Conservation (phyloP, 2,329 filamentous ascomycete species). For the Neopestalotiopsis sp. region DNA sequence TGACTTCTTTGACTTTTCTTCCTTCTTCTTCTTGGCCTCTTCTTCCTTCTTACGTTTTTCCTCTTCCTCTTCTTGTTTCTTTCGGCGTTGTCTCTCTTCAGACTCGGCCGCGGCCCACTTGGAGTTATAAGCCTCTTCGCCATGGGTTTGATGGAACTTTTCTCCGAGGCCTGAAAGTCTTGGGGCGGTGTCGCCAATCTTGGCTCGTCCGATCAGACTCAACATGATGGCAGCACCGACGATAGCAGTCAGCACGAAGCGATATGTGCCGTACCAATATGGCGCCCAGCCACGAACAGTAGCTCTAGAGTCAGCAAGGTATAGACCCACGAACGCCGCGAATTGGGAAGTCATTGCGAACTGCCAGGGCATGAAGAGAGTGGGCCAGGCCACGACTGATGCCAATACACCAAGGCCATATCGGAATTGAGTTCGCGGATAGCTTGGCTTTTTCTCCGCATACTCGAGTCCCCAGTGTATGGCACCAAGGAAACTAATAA, state of each 20-base stretch:
- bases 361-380: slow-evolving; percentile 81
- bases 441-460: slow-evolving; percentile 67
- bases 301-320: slow-evolving; percentile 81
- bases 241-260: slow-evolving; percentile 89
- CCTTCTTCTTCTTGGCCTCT: slow-evolving; percentile 21
- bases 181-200: slow-evolving; percentile 58
- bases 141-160: slow-evolving; percentile 42
- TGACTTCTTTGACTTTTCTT: slow-evolving; percentile 28
- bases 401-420: slow-evolving; percentile 85
- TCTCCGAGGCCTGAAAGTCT: slow-evolving; percentile 43
- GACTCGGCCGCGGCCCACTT: slow-evolving; percentile 53
- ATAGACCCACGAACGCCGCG: slow-evolving; percentile 80
- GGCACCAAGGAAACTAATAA: slow-evolving; percentile 91
- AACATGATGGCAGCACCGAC: slow-evolving; percentile 83
- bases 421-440: slow-evolving; percentile 72
- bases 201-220: slow-evolving; percentile 81
- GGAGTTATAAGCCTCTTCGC: slow-evolving; percentile 38
- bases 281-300: slow-evolving; percentile 79
- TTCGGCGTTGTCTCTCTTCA: slow-evolving; percentile 44
- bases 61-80: slow-evolving; percentile 36
- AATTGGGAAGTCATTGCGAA: slow-evolving; percentile 89
- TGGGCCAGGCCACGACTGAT: slow-evolving; percentile 87
- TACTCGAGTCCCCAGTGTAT: slow-evolving; percentile 94
- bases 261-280: slow-evolving; percentile 85
- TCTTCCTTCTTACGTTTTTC: slow-evolving; percentile 33